These are phyloP conservation scores for Cucumis hystrix DNA, from an alignment of 306 rosid species.

Conservation along the genomic window DNA sequence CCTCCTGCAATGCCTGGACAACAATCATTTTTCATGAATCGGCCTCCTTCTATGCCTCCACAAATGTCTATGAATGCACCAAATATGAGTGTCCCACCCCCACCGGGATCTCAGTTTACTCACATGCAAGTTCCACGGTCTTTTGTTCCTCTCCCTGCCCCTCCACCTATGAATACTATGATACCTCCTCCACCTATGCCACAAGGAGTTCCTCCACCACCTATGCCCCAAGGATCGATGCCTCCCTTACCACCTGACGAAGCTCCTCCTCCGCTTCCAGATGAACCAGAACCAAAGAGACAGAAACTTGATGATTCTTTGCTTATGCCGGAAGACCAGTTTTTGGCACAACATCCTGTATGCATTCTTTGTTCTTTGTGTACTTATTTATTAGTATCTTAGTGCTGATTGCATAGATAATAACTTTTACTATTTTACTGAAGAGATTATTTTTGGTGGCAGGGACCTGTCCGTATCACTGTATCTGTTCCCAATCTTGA, in stretches of 20 bases:
- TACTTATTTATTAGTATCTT: neutral
- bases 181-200: constrained; percentile 51
- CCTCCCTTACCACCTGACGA: constrained; percentile 93
- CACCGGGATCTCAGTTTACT: constrained; percentile 83
- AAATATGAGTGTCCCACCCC: constrained; percentile 56
- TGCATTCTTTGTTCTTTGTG: constrained; percentile 4
- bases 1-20: constrained; percentile 69
- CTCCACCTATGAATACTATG: constrained; percentile 59
- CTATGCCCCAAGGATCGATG: constrained; percentile 70
- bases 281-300: constrained; percentile 91
- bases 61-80: constrained; percentile 43
- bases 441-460: constrained; percentile 6
- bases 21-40: constrained; percentile 39
- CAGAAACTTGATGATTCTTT: constrained; percentile 74
- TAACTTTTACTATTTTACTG: neutral
- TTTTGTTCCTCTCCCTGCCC: constrained; percentile 36
- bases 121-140: constrained; percentile 45
- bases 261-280: constrained; percentile 95
- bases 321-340: constrained; percentile 83
- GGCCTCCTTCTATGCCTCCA: constrained; percentile 50
- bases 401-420: neutral
- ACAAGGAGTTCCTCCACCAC: constrained; percentile 43
- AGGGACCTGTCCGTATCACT: constrained; percentile 67
- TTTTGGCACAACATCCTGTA: constrained; percentile 83
- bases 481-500: constrained; percentile 78